Evolutionary conservation across 306 rosid species (phyloP).

Genomic region (Alnus glutinosa): DNA sequence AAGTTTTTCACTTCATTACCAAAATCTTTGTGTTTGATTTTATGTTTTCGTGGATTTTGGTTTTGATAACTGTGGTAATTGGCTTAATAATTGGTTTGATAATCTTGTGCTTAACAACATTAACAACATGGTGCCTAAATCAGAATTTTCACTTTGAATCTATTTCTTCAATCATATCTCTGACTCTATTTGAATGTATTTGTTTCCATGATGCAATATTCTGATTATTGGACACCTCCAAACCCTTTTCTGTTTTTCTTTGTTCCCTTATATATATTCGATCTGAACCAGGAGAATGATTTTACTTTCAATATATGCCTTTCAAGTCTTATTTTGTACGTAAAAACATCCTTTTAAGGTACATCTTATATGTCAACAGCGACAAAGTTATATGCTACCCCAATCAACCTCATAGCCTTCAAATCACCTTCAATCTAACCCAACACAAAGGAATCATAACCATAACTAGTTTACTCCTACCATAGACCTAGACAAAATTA

Average conservation of each 20-base stretch:
- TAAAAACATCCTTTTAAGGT: not conserved
- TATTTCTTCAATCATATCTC: not conserved
- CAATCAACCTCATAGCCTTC: not conserved
- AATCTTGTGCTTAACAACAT: no score
- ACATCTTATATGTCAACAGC: constrained; percentile 2
- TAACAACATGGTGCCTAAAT: no score
- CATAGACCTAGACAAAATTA: not conserved
- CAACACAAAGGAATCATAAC: not conserved
- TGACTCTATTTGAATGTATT: not conserved
- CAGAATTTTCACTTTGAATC: not conserved
- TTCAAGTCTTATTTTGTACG: not conserved
- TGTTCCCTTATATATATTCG: not conserved
- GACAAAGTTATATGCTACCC: not conserved
- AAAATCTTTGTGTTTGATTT: no score
- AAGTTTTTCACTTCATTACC: no score
- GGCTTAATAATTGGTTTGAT: no score
- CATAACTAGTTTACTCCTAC: not conserved
- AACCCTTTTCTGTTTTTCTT: not conserved
- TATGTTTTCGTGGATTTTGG: no score
- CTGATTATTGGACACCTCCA: not conserved
- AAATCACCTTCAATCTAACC: not conserved
- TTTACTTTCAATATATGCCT: not conserved
- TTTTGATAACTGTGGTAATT: no score
- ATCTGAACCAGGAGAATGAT: not conserved
- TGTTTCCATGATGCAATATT: not conserved